Base-by-base conservation (phyloP, 805 yeast species). In the Metschnikowia henanensis region DNA sequence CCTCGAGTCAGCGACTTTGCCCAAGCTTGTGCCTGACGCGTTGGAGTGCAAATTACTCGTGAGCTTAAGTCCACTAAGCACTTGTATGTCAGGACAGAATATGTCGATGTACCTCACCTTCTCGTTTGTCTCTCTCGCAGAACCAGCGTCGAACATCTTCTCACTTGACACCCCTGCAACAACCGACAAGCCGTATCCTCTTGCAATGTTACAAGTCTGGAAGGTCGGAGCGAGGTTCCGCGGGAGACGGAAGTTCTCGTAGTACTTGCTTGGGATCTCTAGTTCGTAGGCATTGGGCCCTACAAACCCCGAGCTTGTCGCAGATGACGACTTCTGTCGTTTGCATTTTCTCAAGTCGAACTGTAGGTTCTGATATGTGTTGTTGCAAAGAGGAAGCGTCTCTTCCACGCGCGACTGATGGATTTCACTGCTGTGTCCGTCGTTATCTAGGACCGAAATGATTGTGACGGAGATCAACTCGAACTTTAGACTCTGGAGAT, bases 171-270 rank as follows among this genome's bases (percentile, higher is more conserved):
- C 35, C 6, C 69, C 71, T 4, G 60, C 66, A 1, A 52, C 49
- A 10, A 76, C 53, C 30, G 53, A 58, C 31, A 78, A 41, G 4
- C 53, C 49, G 53, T 80, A 79, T n/a, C 46, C 50, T 30, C 85
- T 66, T 9, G 65, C 55, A 18, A 83, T 69, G 53, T 80, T 81
- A 53, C 87, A 81, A 4, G 81, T 73, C 20, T 57, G 60, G 57
- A 84, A 83, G 16, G 76, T 60, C 2, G 87, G 86, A 2, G 81
- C 64, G 4, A 77, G 61, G 32, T 67, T 52, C 35, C 69, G 73
- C 0, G 85, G 83, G 15, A 79, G 48, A 3, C 63, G 57, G 33
- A 78, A 70, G 47, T 66, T 68, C 20, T 62, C 51, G 46, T 65
- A 74, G 43, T 68, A 57, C 35, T 62, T 54, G 18, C 47, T 49